phyloP scores from a whole-genome alignment of 495 filamentous ascomycete genomes.

The Pyrenopolyporus hunteri region DNA sequence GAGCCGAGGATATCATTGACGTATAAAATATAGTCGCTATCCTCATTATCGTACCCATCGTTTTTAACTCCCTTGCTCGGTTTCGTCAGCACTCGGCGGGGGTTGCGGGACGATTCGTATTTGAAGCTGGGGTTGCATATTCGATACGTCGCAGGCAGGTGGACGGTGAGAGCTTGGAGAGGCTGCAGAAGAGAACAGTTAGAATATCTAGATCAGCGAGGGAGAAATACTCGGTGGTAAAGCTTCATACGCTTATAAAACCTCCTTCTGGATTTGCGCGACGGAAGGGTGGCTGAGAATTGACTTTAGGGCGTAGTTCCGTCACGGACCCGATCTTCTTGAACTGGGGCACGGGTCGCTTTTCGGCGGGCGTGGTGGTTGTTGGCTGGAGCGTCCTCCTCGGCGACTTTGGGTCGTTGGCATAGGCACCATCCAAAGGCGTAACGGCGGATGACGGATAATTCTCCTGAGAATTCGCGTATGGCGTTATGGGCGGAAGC shows the following conservation, averaged over 20 bases:
- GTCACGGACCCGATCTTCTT: slow-evolving; percentile 71
- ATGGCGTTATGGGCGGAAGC: slow-evolving; percentile 75
- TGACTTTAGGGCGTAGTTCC: slow-evolving; percentile 83
- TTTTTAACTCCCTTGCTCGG: slow-evolving; percentile 99
- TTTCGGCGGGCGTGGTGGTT: slow-evolving; percentile 55
- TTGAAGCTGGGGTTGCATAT: slow-evolving; percentile 99
- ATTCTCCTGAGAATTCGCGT: slow-evolving; percentile 61
- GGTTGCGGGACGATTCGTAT: slow-evolving; percentile 99
- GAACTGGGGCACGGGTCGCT: slow-evolving; percentile 86
- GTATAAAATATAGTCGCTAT: slow-evolving; percentile 98
- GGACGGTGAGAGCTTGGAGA: slow-evolving; percentile 91
- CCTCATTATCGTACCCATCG: slow-evolving; percentile 98
- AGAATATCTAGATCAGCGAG: slow-evolving; percentile 5
- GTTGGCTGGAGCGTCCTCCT: slow-evolving; percentile 57
- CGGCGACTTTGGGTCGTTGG: slow-evolving; percentile 76
- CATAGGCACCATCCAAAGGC: slow-evolving; percentile 73
- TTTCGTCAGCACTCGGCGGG: slow-evolving; percentile 95
- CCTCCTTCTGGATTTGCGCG: slow-evolving; percentile 96
- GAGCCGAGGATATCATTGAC: slow-evolving; percentile 99
- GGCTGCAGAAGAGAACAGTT: slow-evolving; percentile 62
- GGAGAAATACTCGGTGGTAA: neutral
- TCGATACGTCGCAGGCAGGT: slow-evolving; percentile 92
- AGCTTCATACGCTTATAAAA: slow-evolving; percentile 87
- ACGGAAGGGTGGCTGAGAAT: slow-evolving; percentile 85
- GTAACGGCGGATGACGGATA: slow-evolving; percentile 73